Conservation (phyloP, 345 rosid genomes). For the Corymbia maculata region DNA sequence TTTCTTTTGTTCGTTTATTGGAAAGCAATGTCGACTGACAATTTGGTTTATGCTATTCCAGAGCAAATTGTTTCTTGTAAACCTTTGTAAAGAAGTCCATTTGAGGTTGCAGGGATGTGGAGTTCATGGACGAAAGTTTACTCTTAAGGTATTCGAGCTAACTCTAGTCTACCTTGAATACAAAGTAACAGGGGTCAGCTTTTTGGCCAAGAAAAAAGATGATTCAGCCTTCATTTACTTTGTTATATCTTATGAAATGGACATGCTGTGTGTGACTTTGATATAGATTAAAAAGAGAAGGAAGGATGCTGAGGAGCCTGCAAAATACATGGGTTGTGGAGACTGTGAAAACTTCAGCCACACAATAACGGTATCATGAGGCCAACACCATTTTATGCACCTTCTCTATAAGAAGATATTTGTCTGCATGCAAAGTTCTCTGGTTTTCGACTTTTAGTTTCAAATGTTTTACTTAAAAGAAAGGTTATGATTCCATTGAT, state of each 20-base stretch:
- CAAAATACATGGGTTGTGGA: constrained; percentile 90
- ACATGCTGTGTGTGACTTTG: background rate
- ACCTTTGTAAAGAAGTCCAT: constrained; percentile 87
- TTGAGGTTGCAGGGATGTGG: constrained; percentile 82
- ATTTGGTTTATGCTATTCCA: constrained; percentile 23
- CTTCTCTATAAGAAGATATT: background rate
- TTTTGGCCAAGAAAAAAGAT: background rate
- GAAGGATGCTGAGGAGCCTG: constrained; percentile 68
- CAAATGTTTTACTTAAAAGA: background rate
- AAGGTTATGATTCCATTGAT: background rate
- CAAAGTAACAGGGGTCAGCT: background rate
- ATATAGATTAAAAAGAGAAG: constrained; percentile 77
- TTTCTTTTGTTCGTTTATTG: background rate
- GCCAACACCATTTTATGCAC: background rate
- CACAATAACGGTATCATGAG: constrained; percentile 52
- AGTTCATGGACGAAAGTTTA: constrained; percentile 72
- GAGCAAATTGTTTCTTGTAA: constrained; percentile 55
- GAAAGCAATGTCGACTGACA: background rate
- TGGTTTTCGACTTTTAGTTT: background rate
- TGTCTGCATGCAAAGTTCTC: background rate
- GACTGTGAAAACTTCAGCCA: constrained; percentile 87
- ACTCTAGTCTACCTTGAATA: constrained; percentile 1
- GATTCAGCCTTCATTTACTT: background rate
- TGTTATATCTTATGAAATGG: background rate
- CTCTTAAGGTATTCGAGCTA: constrained; percentile 57